Evolutionary conservation across 306 rosid genomes (phyloP).

Genomic region (Inga leiocalycina): DNA sequence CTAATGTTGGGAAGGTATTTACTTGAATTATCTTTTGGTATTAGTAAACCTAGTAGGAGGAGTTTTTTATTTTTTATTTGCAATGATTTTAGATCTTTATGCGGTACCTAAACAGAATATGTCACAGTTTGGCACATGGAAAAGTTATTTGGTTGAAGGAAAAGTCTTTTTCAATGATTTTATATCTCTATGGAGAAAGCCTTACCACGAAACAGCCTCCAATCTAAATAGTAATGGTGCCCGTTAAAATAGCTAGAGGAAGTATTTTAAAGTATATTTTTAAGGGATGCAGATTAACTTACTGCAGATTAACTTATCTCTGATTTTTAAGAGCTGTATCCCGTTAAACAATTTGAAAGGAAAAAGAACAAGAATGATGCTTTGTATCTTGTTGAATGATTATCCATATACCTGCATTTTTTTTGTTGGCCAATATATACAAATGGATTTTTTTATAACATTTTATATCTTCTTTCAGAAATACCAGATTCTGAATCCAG

Average conservation of each 20-base stretch:
- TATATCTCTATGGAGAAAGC: too few species aligned
- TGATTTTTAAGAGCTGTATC: neutral
- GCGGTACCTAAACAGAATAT: neutral
- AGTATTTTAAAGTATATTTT: neutral
- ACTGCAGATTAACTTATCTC: neutral
- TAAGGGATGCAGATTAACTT: neutral
- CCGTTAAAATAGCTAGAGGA: neutral
- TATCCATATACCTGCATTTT: neutral
- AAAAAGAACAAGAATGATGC: neutral
- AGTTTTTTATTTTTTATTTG: too few species aligned
- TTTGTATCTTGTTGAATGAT: neutral
- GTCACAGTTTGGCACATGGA: neutral
- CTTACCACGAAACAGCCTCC: neutral
- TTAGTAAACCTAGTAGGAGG: neutral
- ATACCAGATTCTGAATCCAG: slow-evolving; percentile 37
- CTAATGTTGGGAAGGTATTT: neutral
- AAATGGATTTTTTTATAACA: neutral
- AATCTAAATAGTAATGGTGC: neutral
- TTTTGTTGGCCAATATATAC: neutral
- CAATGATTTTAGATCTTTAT: neutral
- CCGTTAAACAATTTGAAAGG: neutral
- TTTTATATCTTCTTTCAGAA: slow-evolving; percentile 18
- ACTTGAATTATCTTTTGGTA: neutral
- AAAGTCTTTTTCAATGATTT: too few species aligned
- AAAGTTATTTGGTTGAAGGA: neutral